Percentiles rank a stretch among this genome's conserved stretches.
phyloP scores from a whole-genome alignment of 2,329 filamentous ascomycete species.

The Allantophomopsis lycopodina region DNA sequence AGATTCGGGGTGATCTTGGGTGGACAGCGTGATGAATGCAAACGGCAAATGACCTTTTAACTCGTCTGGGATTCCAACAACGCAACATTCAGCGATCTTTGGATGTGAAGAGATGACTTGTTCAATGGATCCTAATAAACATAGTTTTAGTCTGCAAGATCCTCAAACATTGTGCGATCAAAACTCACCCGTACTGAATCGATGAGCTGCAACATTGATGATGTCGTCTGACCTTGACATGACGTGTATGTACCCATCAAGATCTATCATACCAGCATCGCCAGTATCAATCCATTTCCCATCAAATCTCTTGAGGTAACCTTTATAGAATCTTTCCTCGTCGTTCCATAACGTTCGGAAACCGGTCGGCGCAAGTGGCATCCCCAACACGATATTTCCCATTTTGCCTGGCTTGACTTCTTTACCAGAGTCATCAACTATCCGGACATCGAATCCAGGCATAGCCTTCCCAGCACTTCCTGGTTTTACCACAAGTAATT shows the following conservation, averaged over 20 bases:
- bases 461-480: conserved; percentile 84
- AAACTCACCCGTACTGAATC: conserved; percentile 66
- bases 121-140: conserved; percentile 59
- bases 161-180: background rate
- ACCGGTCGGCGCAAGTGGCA: conserved; percentile 73
- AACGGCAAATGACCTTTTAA: conserved; percentile 89
- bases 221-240: conserved; percentile 66
- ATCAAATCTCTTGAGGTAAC: conserved; percentile 71
- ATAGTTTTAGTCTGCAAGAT: background rate
- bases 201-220: conserved; percentile 90
- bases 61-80: conserved; percentile 72
- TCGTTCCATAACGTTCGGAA: conserved; percentile 82
- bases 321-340: conserved; percentile 70
- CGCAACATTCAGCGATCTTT: conserved; percentile 67
- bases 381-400: conserved; percentile 81
- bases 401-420: conserved; percentile 61
- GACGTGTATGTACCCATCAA: conserved; percentile 52
- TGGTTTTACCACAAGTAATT: conserved; percentile 53
- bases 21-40: conserved; percentile 61
- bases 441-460: conserved; percentile 78
- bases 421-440: conserved; percentile 68
- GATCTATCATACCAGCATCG: conserved; percentile 76
- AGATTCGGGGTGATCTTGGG: conserved; percentile 33
- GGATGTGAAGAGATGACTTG: conserved; percentile 79
- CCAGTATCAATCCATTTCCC: conserved; percentile 85